phyloP scores from a whole-genome alignment of 495 filamentous ascomycete genomes.

The Pseudoneurospora amorphoporcata region DNA sequence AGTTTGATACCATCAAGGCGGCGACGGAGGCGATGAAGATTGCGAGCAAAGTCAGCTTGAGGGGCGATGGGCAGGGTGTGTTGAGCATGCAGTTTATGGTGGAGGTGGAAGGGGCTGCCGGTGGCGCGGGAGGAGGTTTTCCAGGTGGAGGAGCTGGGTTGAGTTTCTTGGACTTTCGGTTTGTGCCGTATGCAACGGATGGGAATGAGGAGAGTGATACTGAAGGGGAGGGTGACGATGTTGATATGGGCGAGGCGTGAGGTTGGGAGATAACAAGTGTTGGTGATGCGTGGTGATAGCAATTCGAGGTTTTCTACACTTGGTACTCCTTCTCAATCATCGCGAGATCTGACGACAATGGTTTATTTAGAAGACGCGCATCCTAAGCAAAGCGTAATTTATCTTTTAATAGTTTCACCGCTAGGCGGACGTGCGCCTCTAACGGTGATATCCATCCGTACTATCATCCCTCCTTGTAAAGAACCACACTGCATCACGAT shows the following conservation, averaged over 20 bases:
- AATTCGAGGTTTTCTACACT: neutral
- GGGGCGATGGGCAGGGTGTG: constrained; percentile 78
- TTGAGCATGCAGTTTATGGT: constrained; percentile 96
- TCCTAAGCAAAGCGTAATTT: neutral
- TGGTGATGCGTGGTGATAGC: neutral
- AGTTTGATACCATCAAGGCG: constrained; percentile 73
- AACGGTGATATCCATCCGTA: neutral
- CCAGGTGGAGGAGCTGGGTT: neutral
- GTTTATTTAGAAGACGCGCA: neutral
- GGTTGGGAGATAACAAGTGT: neutral
- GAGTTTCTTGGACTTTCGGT: constrained; percentile 40
- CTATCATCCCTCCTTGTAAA: neutral
- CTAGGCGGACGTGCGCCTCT: neutral
- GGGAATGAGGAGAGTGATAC: constrained; percentile 26
- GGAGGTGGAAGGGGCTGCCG: constrained; percentile 47
- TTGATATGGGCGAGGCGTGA: constrained; percentile 5
- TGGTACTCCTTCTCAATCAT: neutral
- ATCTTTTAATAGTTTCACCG: neutral
- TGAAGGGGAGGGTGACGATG: constrained; percentile 11
- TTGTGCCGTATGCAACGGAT: constrained; percentile 37
- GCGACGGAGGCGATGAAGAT: constrained; percentile 81
- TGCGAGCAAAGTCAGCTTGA: constrained; percentile 83
- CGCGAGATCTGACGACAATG: neutral
- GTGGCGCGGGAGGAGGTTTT: neutral
- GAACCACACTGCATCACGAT: neutral